Percentiles rank a stretch among this genome's conserved stretches.
Evolutionary conservation across 2,329 filamentous ascomycete genomes (phyloP).

Genomic region (Didymella segeticola): DNA sequence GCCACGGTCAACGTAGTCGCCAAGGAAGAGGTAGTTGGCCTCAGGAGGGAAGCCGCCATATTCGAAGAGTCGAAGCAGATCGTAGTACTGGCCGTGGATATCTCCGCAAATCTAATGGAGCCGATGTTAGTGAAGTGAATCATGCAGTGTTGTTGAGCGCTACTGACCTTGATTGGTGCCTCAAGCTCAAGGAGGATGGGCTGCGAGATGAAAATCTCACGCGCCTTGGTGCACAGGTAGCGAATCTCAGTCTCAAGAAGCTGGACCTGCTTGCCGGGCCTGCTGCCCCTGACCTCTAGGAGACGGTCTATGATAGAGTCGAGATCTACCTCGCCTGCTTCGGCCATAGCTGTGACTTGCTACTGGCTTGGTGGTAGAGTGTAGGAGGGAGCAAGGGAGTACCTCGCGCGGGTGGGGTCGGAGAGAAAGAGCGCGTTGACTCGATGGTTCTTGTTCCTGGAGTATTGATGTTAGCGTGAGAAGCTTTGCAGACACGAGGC

Average conservation of each 20-base stretch:
- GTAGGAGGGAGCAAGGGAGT: constrained; percentile 39
- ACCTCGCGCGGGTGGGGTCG: constrained; percentile 44
- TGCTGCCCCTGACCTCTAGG: constrained; percentile 95
- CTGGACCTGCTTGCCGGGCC: constrained; percentile 98
- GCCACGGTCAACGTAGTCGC: constrained; percentile 97
- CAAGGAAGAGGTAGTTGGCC: constrained; percentile 99
- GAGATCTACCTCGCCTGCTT: constrained; percentile 94
- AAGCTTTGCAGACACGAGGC: constrained; percentile 15
- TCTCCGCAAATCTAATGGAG: constrained; percentile 88
- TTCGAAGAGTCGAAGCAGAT: constrained; percentile 95
- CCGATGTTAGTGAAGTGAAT: constrained; percentile 21
- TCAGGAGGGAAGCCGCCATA: constrained; percentile 98
- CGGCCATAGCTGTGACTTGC: constrained; percentile 67
- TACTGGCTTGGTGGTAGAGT: constrained; percentile 34
- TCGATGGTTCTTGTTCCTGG: constrained; percentile 29
- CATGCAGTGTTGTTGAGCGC: not conserved
- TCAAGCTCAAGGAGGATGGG: constrained; percentile 97
- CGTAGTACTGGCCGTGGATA: constrained; percentile 99
- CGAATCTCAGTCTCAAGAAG: constrained; percentile 95
- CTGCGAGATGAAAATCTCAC: constrained; percentile 99
- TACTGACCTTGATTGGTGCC: constrained; percentile 94
- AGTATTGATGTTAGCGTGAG: constrained; percentile 29
- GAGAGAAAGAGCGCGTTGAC: constrained; percentile 35
- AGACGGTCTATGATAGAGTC: constrained; percentile 99
- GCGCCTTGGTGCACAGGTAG: constrained; percentile 96